Conservation (phyloP, 192 early-diverging fungal species). For the Mycoemilia scoparia region DNA sequence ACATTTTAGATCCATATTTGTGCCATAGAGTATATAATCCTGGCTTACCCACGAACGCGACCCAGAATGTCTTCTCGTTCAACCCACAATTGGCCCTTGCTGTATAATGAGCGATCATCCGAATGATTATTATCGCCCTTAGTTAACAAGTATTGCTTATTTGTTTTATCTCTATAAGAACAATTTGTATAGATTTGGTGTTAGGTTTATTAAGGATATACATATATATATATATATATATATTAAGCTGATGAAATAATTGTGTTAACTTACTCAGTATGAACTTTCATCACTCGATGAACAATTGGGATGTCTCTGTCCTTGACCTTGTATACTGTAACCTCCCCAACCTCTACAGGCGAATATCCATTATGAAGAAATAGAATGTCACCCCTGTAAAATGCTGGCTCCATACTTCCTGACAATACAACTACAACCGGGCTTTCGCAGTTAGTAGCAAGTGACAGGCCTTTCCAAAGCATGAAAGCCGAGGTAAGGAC, state of each 20-base stretch:
- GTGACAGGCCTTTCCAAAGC: conserved; percentile 84
- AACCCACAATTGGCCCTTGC: conserved; percentile 77
- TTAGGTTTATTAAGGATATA: too few relatives aligned
- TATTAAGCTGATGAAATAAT: too few relatives aligned
- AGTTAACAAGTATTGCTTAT: conserved; percentile 72
- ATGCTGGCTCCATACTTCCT: conserved; percentile 96
- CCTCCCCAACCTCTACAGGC: conserved; percentile 76
- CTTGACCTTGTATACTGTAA: conserved; percentile 81
- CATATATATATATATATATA: too few relatives aligned
- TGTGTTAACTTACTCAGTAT: too few relatives aligned
- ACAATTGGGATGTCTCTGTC: conserved; percentile 89
- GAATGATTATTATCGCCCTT: conserved; percentile 91
- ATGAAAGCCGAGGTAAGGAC: conserved; percentile 85
- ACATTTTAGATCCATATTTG: neutral
- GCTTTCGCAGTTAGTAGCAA: conserved; percentile 79
- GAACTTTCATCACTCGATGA: conserved; percentile 84
- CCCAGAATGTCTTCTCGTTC: conserved; percentile 77
- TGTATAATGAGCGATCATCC: conserved; percentile 85
- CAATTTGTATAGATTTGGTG: too few relatives aligned
- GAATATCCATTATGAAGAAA: conserved; percentile 54
- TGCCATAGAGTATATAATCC: too few relatives aligned
- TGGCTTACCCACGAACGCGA: conserved; percentile 69
- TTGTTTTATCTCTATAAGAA: too few relatives aligned
- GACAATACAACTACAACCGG: conserved; percentile 95
- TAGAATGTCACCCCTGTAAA: conserved; percentile 81